A percentile compares a stretch with the other conserved stretches of the same genome.
phyloP scores from a whole-genome alignment of 2,329 filamentous ascomycete genomes.

The Aspergillus ruber region DNA sequence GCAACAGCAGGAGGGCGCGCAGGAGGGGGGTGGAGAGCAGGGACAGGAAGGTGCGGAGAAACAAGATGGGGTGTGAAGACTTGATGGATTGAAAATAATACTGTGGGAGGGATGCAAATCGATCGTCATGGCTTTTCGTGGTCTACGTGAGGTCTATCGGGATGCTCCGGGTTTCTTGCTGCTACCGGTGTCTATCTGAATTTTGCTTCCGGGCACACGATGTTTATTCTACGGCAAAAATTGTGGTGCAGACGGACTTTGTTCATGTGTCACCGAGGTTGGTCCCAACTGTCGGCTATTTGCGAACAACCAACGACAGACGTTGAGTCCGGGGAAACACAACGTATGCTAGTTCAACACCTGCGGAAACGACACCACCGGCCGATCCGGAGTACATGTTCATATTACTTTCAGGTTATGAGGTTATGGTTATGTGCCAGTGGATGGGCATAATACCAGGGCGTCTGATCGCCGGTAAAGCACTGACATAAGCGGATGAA shows the following conservation, averaged over 20 bases:
- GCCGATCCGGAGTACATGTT: background rate
- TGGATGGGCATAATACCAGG: background rate
- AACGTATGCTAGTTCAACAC: too few relatives aligned
- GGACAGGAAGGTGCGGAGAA: slow-evolving; percentile 7
- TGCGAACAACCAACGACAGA: background rate
- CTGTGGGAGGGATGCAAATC: background rate
- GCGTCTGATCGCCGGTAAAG: background rate
- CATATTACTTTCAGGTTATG: background rate
- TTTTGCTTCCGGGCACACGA: background rate
- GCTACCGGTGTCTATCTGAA: too few relatives aligned
- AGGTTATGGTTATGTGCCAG: background rate
- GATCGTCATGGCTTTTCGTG: too few relatives aligned
- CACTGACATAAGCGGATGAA: background rate
- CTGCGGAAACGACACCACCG: too few relatives aligned
- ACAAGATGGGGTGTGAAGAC: slow-evolving; percentile 16
- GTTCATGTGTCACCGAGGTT: slow-evolving; percentile 22
- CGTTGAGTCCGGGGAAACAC: too few relatives aligned
- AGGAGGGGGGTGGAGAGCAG: slow-evolving; percentile 15
- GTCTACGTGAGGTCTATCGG: too few relatives aligned
- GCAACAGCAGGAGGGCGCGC: slow-evolving; percentile 10
- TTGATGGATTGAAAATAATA: slow-evolving; percentile 11
- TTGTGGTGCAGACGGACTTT: background rate
- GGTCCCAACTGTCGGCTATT: background rate
- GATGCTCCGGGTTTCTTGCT: too few relatives aligned
- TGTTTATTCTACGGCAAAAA: background rate